phyloP scores from a whole-genome alignment of 306 rosid species.

The Delonix regia region DNA sequence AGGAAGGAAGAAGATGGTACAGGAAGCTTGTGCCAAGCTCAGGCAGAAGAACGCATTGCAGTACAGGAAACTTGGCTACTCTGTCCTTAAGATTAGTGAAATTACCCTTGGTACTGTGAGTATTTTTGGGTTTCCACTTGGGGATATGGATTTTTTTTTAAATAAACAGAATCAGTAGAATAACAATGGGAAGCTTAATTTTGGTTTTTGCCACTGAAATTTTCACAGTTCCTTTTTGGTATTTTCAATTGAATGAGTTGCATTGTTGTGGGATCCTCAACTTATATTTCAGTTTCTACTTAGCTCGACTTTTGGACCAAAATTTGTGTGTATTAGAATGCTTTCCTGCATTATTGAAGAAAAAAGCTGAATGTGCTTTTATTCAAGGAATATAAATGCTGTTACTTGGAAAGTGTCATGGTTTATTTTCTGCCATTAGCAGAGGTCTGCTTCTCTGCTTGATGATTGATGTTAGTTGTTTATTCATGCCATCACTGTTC shows the following conservation, averaged over 20 bases:
- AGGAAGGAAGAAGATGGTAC: too few species aligned
- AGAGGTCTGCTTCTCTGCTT: not conserved
- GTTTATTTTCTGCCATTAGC: not conserved
- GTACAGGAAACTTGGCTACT: constrained; percentile 77
- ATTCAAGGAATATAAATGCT: not conserved
- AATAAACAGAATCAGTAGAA: not conserved
- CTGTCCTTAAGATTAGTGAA: constrained; percentile 84
- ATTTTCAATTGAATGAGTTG: not conserved
- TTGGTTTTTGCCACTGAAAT: not conserved
- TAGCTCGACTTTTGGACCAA: not conserved
- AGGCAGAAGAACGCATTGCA: constrained; percentile 45
- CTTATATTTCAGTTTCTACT: not conserved
- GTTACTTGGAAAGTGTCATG: not conserved
- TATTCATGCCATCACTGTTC: not conserved
- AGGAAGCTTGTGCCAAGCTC: constrained; percentile 44
- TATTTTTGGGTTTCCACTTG: not conserved
- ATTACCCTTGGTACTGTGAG: constrained; percentile 82
- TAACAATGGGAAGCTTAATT: not conserved
- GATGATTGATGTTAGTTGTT: not conserved
- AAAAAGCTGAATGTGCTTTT: not conserved
- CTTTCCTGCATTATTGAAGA: not conserved
- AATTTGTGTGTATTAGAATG: not conserved
- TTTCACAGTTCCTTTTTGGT: not conserved
- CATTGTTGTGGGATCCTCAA: not conserved
- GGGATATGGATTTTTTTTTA: not conserved